These are phyloP conservation scores for Pedinophyceae sp. DNA, from an alignment of 139 green algal species.

Conservation along the genomic window DNA sequence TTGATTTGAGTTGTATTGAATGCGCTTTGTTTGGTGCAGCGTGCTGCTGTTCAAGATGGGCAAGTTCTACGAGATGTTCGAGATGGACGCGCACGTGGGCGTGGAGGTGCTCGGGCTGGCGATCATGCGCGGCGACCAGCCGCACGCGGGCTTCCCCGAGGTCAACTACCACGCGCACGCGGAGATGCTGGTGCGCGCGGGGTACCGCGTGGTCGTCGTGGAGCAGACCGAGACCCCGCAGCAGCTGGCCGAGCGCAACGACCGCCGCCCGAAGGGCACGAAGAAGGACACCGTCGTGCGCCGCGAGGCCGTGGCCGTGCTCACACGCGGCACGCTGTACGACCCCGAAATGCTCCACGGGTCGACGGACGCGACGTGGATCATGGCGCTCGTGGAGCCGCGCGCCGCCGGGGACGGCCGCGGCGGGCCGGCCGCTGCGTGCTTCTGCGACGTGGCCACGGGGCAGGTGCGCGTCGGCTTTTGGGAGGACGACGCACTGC, in stretches of 20 bases:
- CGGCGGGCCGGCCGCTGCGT: not conserved
- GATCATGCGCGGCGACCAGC: constrained; percentile 97
- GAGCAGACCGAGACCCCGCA: constrained; percentile 91
- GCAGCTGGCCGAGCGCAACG: constrained; percentile 63
- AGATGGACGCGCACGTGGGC: constrained; percentile 93
- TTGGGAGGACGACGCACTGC: constrained; percentile 53
- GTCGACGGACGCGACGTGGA: constrained; percentile 36
- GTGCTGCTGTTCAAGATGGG: constrained; percentile 85
- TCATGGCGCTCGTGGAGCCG: constrained; percentile 29
- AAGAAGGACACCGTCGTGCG: constrained; percentile 19
- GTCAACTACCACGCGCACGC: constrained; percentile 63
- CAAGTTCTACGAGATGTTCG: constrained; percentile 96
- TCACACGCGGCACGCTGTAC: constrained; percentile 71
- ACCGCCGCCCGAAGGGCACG: constrained; percentile 27
- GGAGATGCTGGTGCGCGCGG: constrained; percentile 65
- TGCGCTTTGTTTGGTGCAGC: constrained; percentile 1
- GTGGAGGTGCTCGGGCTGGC: constrained; percentile 69
- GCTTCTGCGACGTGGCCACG: constrained; percentile 46
- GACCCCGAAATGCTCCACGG: constrained; percentile 73
- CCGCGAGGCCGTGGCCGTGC: constrained; percentile 49
- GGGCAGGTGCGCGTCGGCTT: constrained; percentile 46
- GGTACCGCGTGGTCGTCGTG: constrained; percentile 79
- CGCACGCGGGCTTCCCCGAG: constrained; percentile 86
- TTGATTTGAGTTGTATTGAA: not conserved
- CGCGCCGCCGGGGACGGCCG: not conserved